Percentiles rank a stretch among this genome's conserved stretches.
These are phyloP conservation scores for Hypoxylon sp. DNA, from an alignment of 2,329 filamentous ascomycete genomes.

Conservation along the genomic window DNA sequence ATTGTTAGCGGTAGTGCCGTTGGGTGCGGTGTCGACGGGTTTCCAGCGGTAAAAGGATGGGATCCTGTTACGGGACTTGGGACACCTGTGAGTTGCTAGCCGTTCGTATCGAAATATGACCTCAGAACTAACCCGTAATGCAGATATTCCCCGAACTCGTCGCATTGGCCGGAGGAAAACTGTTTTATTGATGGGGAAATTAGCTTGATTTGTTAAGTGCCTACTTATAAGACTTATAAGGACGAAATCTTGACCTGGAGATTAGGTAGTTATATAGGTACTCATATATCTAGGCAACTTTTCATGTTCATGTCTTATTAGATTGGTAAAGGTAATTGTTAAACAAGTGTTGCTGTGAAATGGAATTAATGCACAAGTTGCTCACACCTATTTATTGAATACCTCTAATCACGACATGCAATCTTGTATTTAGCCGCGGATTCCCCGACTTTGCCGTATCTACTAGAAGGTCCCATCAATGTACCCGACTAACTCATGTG, in stretches of 20 bases:
- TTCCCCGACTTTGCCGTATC: neutral
- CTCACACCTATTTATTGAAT: neutral
- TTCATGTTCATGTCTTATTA: neutral
- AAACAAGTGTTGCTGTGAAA: neutral
- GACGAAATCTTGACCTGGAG: slow-evolving; percentile 8
- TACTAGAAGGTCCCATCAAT: slow-evolving; percentile 7
- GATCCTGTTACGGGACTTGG: slow-evolving; percentile 57
- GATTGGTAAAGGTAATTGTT: neutral
- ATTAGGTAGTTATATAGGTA: neutral
- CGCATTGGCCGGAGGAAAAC: slow-evolving; percentile 46
- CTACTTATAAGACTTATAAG: neutral
- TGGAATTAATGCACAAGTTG: neutral
- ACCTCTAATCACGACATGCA: neutral
- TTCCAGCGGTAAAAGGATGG: slow-evolving; percentile 54
- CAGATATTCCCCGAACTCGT: slow-evolving; percentile 51
- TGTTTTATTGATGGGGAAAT: slow-evolving; percentile 30
- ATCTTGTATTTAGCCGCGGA: neutral
- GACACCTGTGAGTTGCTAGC: slow-evolving; percentile 48
- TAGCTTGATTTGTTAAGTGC: neutral
- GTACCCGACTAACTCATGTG: neutral
- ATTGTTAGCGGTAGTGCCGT: slow-evolving; percentile 57
- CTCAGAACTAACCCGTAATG: slow-evolving; percentile 12
- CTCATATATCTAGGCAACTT: neutral
- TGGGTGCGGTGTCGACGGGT: slow-evolving; percentile 56
- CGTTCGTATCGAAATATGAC: neutral